Conservation (phyloP, 2,329 filamentous ascomycete species). For the Myrmaecium sp. region DNA sequence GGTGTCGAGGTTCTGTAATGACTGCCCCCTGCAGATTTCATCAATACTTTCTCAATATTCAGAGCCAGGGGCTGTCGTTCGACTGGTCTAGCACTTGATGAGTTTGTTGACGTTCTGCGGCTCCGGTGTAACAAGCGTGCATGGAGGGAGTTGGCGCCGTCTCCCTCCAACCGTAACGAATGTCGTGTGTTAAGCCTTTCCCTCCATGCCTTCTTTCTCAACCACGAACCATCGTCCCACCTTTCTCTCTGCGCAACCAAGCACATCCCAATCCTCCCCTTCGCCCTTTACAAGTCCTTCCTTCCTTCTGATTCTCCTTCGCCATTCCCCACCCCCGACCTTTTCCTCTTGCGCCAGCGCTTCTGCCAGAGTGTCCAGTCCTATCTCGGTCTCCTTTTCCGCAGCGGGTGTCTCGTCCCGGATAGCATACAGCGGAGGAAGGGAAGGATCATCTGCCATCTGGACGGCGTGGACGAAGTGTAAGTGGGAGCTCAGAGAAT, state of each 20-base stretch:
- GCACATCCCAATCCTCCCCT: slow-evolving; percentile 52
- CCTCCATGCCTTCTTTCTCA: too few species aligned
- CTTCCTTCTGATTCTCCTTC: slow-evolving; percentile 31
- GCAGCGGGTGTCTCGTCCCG: slow-evolving; percentile 57
- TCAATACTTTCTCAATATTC: too few species aligned
- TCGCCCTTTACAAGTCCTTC: slow-evolving; percentile 23
- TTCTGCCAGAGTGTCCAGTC: slow-evolving; percentile 37
- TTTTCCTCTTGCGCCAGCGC: slow-evolving; percentile 43
- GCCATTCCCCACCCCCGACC: slow-evolving; percentile 26
- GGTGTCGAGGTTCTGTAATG: too few species aligned
- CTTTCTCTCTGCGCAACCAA: slow-evolving; percentile 47
- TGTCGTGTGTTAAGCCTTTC: too few species aligned
- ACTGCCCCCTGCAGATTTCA: too few species aligned
- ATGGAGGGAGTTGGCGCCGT: too few species aligned
- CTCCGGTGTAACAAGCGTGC: too few species aligned
- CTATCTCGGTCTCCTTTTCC: slow-evolving; percentile 39
- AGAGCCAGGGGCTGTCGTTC: too few species aligned
- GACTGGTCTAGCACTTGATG: too few species aligned
- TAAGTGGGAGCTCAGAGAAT: slow-evolving; percentile 64
- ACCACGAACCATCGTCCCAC: slow-evolving; percentile 65
- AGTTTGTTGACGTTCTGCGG: too few species aligned
- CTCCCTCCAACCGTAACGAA: too few species aligned
- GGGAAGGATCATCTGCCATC: slow-evolving; percentile 51
- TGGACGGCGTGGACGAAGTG: slow-evolving; percentile 84
- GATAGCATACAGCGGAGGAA: slow-evolving; percentile 61